A percentile compares a stretch with the other conserved stretches of the same genome.
Conservation (phyloP, 495 filamentous ascomycete species). For the Daldinia decipiens region DNA sequence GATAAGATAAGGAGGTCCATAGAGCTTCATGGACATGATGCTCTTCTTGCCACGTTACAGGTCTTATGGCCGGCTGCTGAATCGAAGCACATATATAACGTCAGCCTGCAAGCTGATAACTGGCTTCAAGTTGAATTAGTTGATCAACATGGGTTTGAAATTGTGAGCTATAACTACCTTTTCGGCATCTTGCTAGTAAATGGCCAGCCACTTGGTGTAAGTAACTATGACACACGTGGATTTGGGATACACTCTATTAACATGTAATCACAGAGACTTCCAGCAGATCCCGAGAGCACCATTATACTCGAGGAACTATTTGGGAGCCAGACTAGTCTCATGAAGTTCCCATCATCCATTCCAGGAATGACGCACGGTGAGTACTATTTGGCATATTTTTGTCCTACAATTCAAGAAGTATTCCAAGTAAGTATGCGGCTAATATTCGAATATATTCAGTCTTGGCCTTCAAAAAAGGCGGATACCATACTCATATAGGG, state of each 20-base stretch:
- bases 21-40: not conserved
- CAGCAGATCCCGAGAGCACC: constrained; percentile 52
- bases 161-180: constrained; percentile 55
- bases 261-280: constrained; percentile 46
- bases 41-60: constrained; percentile 13
- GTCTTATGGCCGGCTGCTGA: constrained; percentile 23
- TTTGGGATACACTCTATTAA: constrained; percentile 15
- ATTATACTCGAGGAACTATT: constrained; percentile 58
- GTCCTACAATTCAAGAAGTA: not conserved
- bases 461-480: constrained; percentile 12
- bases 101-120: constrained; percentile 13
- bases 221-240: not conserved
- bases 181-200: constrained; percentile 60
- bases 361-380: constrained; percentile 57
- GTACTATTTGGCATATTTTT: constrained; percentile 35
- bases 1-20: constrained; percentile 34
- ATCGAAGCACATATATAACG: constrained; percentile 17
- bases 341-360: constrained; percentile 55
- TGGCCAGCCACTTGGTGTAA: constrained; percentile 50
- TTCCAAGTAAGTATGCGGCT: not conserved
- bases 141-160: constrained; percentile 20
- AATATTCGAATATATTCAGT: not conserved
- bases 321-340: constrained; percentile 55
- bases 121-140: constrained; percentile 26
- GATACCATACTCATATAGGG: constrained; percentile 30